Base-by-base conservation (phyloP, 345 rosid species). In the Citrus reticulata region DNA sequence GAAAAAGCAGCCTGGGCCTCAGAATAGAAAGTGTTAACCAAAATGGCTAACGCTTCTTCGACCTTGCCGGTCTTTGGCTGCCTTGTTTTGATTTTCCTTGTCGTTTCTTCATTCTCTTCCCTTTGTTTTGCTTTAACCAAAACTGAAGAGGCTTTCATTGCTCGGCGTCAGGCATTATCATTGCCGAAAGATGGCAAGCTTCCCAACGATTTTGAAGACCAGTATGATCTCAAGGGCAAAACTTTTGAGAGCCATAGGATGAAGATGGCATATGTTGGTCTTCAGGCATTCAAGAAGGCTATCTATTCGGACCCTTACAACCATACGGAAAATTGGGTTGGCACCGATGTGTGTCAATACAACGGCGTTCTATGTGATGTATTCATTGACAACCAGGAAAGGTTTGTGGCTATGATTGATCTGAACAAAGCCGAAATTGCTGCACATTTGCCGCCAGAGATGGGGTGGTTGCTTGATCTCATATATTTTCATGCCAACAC, bases 391-490 rank as follows among this genome's bases (percentile, higher is more conserved):
- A 90, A 92, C 65, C 79, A 90, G 4, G 86, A 32, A 0, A 85
- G n/a, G 3, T 93, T 91, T 5, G 95, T 95, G 1, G 93, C 92
- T 0, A 94, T 97, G 0, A 55, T 95, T 5, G 98, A 95, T 76
- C 84, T 95, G 11, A 95, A 95, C 58, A 82, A 84, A 5, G 97
- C 94, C 6, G 98, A 95, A 82, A 91, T 95, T 20, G 98, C 98
- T 0, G 98, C 93, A 4, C 89, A 90, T 81, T 84, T 95, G 64
- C 98, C 98, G 0, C 83, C 70, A 1, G 97, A 94, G 81, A 61
- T 94, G 74, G 95, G 94, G 72, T 77, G 88, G 40, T 27, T 93
- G 87, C 82, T 90, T 0, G 98, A 95, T 30, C 25, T 84, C 1
- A 93, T 92, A 0, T 72, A 93, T 72, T 84, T 95, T 70, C 98